Percentiles rank a stretch among this genome's conserved stretches.
Evolutionary conservation across 805 yeast genomes (phyloP).

Genomic region (Komagataella pastoris): DNA sequence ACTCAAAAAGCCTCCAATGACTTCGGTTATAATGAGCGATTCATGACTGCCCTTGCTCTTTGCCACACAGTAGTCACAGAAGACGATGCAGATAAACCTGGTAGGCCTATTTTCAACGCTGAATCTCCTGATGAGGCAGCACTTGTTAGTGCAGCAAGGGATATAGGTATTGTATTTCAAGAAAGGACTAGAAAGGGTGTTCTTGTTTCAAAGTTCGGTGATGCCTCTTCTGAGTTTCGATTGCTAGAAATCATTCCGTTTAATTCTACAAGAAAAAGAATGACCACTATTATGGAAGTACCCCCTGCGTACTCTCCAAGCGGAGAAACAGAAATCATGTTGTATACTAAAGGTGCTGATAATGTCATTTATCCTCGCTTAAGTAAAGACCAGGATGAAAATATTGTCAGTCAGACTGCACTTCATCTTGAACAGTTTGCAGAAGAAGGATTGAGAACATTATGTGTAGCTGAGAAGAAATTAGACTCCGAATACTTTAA

Average conservation of each 20-base stretch:
- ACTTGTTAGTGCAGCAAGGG: conserved; percentile 63
- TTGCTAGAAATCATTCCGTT: conserved; percentile 48
- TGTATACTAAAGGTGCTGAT: conserved; percentile 68
- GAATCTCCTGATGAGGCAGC: conserved; percentile 83
- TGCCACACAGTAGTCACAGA: conserved; percentile 72
- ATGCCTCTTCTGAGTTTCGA: conserved; percentile 29
- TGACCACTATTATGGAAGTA: conserved; percentile 54
- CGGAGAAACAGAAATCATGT: conserved; percentile 21
- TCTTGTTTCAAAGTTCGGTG: conserved; percentile 26
- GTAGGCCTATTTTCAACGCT: conserved; percentile 45
- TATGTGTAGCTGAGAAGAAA: conserved; percentile 51
- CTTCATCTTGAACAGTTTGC: conserved; percentile 57
- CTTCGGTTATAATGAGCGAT: conserved; percentile 34
- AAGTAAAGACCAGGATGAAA: conserved; percentile 21
- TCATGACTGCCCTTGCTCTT: conserved; percentile 53
- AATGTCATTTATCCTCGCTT: conserved; percentile 45
- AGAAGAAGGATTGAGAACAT: conserved; percentile 65
- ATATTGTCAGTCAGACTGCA: conserved; percentile 41
- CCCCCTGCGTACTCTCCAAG: conserved; percentile 14
- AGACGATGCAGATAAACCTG: conserved; percentile 16
- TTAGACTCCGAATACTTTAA: conserved; percentile 30
- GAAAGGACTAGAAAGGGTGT: conserved; percentile 39
- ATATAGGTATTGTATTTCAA: conserved; percentile 51
- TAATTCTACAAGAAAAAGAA: conserved; percentile 61
- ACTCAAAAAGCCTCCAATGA: conserved; percentile 22